Percentiles rank a stretch among this genome's conserved stretches.
These are phyloP conservation scores for Polyplosphaeria fusca DNA, from an alignment of 495 filamentous ascomycete genomes.

Conservation along the genomic window DNA sequence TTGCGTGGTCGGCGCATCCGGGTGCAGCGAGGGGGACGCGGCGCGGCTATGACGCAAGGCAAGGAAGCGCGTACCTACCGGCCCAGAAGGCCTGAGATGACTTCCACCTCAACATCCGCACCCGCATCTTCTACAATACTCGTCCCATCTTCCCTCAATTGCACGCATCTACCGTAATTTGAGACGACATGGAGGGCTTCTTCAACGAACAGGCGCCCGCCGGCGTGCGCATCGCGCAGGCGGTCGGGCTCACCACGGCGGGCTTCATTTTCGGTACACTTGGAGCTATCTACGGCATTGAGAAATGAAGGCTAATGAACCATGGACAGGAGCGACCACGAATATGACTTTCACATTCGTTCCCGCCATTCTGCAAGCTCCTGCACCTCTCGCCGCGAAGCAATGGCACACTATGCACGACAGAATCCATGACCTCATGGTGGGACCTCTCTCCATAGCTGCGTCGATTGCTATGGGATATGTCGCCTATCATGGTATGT, in stretches of 20 bases:
- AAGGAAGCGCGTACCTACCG: no score
- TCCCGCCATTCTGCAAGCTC: slow-evolving; percentile 53
- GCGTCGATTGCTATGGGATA: slow-evolving; percentile 44
- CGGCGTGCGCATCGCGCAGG: slow-evolving; percentile 47
- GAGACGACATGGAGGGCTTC: slow-evolving; percentile 11
- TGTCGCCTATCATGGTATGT: slow-evolving; percentile 46
- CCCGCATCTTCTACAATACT: no score
- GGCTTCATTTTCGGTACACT: slow-evolving; percentile 40
- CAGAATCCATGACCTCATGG: slow-evolving; percentile 41
- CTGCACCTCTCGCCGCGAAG: slow-evolving; percentile 49
- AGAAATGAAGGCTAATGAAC: not conserved
- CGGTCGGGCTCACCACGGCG: slow-evolving; percentile 48
- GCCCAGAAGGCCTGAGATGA: no score
- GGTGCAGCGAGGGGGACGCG: no score
- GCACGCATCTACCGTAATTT: no score
- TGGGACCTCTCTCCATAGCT: slow-evolving; percentile 40
- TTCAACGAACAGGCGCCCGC: slow-evolving; percentile 15
- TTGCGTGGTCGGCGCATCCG: no score
- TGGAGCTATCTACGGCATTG: not conserved
- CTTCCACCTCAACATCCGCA: no score
- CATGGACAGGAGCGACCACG: not conserved
- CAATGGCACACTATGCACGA: slow-evolving; percentile 49
- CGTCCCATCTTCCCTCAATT: no score
- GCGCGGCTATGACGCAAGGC: no score
- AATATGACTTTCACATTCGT: slow-evolving; percentile 46